A percentile compares a stretch with the other conserved stretches of the same genome.
Evolutionary conservation across 1,139 yeast species (phyloP).

Genomic region (Sugiyamaella japonica): DNA sequence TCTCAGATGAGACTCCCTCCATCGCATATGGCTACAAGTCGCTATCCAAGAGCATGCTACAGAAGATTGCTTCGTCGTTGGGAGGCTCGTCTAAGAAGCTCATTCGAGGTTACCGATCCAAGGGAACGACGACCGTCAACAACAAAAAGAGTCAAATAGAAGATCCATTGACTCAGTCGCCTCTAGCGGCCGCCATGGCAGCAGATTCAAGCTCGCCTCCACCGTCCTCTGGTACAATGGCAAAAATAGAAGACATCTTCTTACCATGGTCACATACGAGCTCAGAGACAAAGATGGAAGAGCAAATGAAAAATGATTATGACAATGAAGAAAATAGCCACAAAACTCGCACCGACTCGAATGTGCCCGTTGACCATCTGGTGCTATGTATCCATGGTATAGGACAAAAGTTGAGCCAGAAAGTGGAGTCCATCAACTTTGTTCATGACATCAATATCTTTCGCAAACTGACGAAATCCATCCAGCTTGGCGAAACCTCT

Average conservation of each 20-base stretch:
- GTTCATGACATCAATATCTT: conserved; percentile 75
- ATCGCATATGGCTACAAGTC: conserved; percentile 15
- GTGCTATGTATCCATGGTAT: conserved; percentile 87
- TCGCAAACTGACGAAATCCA: conserved; percentile 61
- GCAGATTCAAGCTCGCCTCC: conserved; percentile 4
- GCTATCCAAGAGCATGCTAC: conserved; percentile 13
- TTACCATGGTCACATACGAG: conserved; percentile 16
- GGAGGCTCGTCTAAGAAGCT: conserved; percentile 19
- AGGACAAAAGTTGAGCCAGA: conserved; percentile 78
- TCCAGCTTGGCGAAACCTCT: conserved; percentile 46
- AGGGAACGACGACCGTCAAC: conserved; percentile 10
- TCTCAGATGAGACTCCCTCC: conserved; percentile 13
- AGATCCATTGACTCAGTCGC: neutral
- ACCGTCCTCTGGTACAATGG: conserved; percentile 1
- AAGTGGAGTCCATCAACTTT: conserved; percentile 77
- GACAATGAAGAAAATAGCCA: conserved; percentile 18
- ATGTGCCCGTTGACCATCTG: conserved; percentile 69
- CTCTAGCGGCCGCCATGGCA: conserved; percentile 1
- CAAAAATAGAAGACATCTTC: conserved; percentile 11
- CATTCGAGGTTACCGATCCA: conserved; percentile 22
- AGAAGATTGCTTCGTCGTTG: conserved; percentile 17
- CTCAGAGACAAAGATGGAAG: conserved; percentile 26
- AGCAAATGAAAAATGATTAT: conserved; percentile 36
- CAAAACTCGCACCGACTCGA: conserved; percentile 1
- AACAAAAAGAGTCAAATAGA: conserved; percentile 9